Percentiles rank a stretch among this genome's conserved stretches.
Conservation (phyloP, 2,329 filamentous ascomycete genomes). For the Microdochium nivale region DNA sequence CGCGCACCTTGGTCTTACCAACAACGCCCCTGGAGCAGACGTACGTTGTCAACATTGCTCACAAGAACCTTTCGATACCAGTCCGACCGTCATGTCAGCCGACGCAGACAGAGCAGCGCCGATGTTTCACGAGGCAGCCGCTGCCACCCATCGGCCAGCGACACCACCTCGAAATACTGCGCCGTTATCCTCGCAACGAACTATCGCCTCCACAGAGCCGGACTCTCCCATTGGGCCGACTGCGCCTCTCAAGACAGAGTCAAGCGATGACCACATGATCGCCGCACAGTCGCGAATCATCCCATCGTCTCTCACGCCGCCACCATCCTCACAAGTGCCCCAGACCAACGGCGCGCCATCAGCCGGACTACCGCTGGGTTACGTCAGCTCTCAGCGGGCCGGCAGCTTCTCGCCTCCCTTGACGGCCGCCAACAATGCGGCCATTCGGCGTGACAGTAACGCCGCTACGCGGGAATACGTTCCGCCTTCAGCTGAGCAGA, state of each 20-base stretch:
- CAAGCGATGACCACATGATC: slow-evolving; percentile 34
- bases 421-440: slow-evolving; percentile 27
- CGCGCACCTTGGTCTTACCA: no score
- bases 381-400: slow-evolving; percentile 34
- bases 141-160: slow-evolving; percentile 5
- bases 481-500: slow-evolving; percentile 37
- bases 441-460: slow-evolving; percentile 17
- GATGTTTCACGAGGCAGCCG: slow-evolving; percentile 19
- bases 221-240: slow-evolving; percentile 41
- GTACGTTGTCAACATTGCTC: background rate
- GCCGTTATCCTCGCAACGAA: slow-evolving; percentile 36
- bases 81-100: slow-evolving; percentile 9
- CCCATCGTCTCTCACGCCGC: slow-evolving; percentile 49
- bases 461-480: slow-evolving; percentile 30
- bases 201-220: slow-evolving; percentile 50
- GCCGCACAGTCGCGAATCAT: slow-evolving; percentile 33
- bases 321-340: slow-evolving; percentile 43
- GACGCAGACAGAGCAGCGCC: slow-evolving; percentile 11
- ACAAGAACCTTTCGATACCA: slow-evolving; percentile 13
- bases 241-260: slow-evolving; percentile 40
- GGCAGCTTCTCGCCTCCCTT: slow-evolving; percentile 45
- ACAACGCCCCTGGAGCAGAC: background rate
- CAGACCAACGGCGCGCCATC: slow-evolving; percentile 15
- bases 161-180: slow-evolving; percentile 7
- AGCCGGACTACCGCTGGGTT: slow-evolving; percentile 18